Evolutionary conservation across 225 moss, liverwort and hornwort species (phyloP), one percentile per base, ranked within the genome.

Genomic region (Anthoceros angustus): DNA sequence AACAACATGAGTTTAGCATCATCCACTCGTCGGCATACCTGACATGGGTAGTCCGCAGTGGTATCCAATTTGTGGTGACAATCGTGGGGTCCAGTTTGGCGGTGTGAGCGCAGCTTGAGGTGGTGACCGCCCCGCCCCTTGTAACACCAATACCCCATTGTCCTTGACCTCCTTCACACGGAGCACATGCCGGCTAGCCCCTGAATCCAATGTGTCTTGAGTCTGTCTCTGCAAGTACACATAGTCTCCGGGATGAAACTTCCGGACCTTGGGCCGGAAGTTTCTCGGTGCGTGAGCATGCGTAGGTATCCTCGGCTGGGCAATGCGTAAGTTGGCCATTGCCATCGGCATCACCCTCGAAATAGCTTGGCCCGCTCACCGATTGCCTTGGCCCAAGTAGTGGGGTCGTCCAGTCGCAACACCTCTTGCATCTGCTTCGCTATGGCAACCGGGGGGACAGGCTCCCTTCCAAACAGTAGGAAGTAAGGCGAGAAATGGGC

Each of bases 291-390:
- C 68, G 4, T 32, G 43, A 1, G 6, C 66, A 23, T 66, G 65
- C 7, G 18, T 0, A 55, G 0, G 14, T 68, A 20, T 73, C 49
- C 0, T 39, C 0, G 32, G 40, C 40, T 73, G 40, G 0, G 9
- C 55, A 10, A 67, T 72, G 2, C 0, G 6, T 0, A 67, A 18
- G 41, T 66, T 72, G 0, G 63, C 41, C 9, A 70, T 32, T 12
- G 60, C 65, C 69, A 69, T 74, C 0, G 10, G 42, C 61, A 74
- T 69, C 1, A 66, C 39, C 0, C 18, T 42, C 65, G 2, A 40
- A 70, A 74, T 18, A 73, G 20, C 0, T 20, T 12, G 6, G 48
- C 43, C 8, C 39, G 0, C 0, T 65, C 3, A 55, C 24, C 16
- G 50, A 42, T 45, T 0, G 42, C 42, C 10, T 11, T 6, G 1